A percentile compares a stretch with the other conserved stretches of the same genome.
phyloP scores from a whole-genome alignment of 2,329 filamentous ascomycete species.

The Aspergillus unguis region DNA sequence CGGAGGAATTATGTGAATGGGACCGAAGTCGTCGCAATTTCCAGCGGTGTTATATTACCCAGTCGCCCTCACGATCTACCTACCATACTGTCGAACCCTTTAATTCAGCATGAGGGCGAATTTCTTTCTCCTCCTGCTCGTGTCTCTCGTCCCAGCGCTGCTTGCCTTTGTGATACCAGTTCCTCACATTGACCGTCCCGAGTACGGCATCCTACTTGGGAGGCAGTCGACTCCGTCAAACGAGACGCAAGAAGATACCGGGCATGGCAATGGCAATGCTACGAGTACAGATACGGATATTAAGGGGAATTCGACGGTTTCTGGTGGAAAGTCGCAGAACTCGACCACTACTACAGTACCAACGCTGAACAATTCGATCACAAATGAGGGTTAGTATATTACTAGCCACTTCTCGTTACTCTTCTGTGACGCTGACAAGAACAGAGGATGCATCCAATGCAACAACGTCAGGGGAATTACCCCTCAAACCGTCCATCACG shows the following conservation, averaged over 20 bases:
- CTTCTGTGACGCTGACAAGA: not conserved
- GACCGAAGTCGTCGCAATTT: not conserved
- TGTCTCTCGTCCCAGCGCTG: constrained; percentile 14
- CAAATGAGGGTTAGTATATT: constrained; percentile 14
- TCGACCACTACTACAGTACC: constrained; percentile 23
- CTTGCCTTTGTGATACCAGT: constrained; percentile 15
- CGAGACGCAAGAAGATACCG: constrained; percentile 7
- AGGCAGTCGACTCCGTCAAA: constrained; percentile 12
- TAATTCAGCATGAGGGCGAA: constrained; percentile 16
- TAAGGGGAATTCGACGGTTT: no score
- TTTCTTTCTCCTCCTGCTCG: constrained; percentile 10
- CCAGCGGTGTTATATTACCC: not conserved
- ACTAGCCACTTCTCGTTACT: not conserved
- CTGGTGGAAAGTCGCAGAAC: not conserved
- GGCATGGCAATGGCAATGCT: constrained; percentile 3
- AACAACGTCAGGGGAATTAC: constrained; percentile 49
- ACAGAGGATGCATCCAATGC: constrained; percentile 20
- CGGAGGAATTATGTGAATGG: no score
- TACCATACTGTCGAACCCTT: not conserved
- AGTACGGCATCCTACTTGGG: constrained; percentile 3
- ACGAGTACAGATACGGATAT: constrained; percentile 8
- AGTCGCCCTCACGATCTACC: not conserved
- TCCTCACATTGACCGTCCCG: constrained; percentile 9
- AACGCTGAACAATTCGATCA: constrained; percentile 22
- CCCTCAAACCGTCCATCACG: constrained; percentile 70